Conservation (phyloP, 208 protist genomes). For the Trypanosoma vivax region DNA sequence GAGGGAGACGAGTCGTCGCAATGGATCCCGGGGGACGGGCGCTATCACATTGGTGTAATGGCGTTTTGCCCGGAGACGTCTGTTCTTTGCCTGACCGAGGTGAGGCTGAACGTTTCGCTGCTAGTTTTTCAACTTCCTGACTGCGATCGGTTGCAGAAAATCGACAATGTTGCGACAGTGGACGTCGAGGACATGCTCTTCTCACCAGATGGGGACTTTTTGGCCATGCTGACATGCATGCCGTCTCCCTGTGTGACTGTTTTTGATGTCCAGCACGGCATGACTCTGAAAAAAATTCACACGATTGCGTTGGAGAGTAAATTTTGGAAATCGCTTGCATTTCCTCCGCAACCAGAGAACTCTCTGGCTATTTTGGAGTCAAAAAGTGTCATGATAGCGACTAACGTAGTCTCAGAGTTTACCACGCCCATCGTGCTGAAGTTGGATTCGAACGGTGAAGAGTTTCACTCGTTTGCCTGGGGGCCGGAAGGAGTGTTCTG, state of each 20-base stretch:
- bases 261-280: slow-evolving; percentile 17
- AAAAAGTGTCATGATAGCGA: slow-evolving; percentile 17
- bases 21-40: slow-evolving; percentile 47
- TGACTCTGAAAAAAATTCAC: slow-evolving; percentile 11
- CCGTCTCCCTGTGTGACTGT: slow-evolving; percentile 30
- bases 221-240: slow-evolving; percentile 46
- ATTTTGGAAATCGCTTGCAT: slow-evolving; percentile 19
- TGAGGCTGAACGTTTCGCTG: slow-evolving; percentile 38
- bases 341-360: slow-evolving; percentile 14
- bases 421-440: slow-evolving; percentile 6
- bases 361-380: slow-evolving; percentile 16
- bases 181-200: slow-evolving; percentile 44
- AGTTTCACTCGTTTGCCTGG: slow-evolving; percentile 18
- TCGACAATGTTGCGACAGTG: slow-evolving; percentile 39
- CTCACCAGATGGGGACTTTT: slow-evolving; percentile 32
- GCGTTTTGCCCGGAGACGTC: slow-evolving; percentile 20
- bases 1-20: slow-evolving; percentile 22
- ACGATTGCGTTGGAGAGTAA: slow-evolving; percentile 7
- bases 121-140: slow-evolving; percentile 48
- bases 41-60: slow-evolving; percentile 44
- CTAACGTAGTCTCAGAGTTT: slow-evolving; percentile 1
- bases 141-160: slow-evolving; percentile 25
- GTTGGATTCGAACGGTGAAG: background rate
- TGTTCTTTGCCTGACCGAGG: slow-evolving; percentile 54
- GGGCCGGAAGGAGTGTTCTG: slow-evolving; percentile 11